Conservation (phyloP, 1,284 basidiomycete species). For the Cryptococcus sp. region DNA sequence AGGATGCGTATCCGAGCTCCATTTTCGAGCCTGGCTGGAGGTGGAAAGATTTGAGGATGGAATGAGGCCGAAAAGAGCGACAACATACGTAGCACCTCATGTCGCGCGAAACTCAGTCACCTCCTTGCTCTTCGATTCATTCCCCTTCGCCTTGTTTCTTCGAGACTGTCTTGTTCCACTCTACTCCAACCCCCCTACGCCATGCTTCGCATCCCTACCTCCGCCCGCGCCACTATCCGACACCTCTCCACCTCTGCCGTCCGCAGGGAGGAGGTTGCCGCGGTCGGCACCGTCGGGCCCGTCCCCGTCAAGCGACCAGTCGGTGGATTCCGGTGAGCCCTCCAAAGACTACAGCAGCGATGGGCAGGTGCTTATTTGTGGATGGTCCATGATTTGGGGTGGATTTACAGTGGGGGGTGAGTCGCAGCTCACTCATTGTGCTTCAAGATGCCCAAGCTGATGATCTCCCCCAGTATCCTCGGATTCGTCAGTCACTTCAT, state of each 20-base stretch:
- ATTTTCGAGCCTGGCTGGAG: constrained; percentile 1
- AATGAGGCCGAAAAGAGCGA: neutral
- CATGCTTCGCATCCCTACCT: constrained; percentile 6
- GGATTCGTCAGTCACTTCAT: constrained; percentile 62
- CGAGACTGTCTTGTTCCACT: no score
- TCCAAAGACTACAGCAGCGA: neutral
- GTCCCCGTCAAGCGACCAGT: constrained; percentile 66
- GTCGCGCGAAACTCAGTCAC: neutral
- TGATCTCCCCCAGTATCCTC: constrained; percentile 59
- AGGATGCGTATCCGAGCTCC: constrained; percentile 9
- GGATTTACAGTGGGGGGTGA: constrained; percentile 19
- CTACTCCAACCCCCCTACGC: neutral
- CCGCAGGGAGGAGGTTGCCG: constrained; percentile 53
- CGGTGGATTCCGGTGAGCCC: constrained; percentile 64
- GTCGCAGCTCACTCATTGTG: neutral
- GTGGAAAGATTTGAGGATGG: neutral
- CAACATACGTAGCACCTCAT: neutral
- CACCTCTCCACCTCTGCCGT: constrained; percentile 50
- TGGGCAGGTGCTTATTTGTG: neutral
- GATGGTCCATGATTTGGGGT: neutral
- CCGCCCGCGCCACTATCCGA: constrained; percentile 26
- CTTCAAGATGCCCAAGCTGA: neutral
- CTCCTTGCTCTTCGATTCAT: neutral
- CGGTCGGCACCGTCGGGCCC: constrained; percentile 41
- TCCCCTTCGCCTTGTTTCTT: neutral